Percentiles rank a stretch among this genome's conserved stretches.
These are phyloP conservation scores for Pistacia integerrima DNA, from an alignment of 345 rosid genomes.

Conservation along the genomic window DNA sequence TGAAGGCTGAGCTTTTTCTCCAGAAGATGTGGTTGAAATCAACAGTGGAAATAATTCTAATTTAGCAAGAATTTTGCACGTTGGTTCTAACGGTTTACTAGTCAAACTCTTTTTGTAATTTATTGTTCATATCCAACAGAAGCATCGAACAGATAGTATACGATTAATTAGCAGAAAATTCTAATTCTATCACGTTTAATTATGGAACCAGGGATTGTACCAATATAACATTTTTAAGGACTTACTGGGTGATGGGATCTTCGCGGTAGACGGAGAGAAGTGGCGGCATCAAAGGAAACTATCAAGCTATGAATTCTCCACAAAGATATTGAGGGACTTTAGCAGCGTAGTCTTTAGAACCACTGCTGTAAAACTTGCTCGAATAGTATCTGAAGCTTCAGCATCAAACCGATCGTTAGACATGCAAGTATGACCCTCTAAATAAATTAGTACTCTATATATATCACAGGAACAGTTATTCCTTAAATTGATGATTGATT, in stretches of 20 bases:
- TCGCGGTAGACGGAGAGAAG: constrained; percentile 44
- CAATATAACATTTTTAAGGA: constrained; percentile 17
- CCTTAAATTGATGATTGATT: not conserved
- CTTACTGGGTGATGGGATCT: constrained; percentile 37
- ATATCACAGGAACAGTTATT: not conserved
- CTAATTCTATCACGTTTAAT: too few species aligned
- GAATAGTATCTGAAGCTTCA: constrained; percentile 23
- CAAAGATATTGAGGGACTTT: constrained; percentile 30
- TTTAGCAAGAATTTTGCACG: too few species aligned
- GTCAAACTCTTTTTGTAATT: too few species aligned
- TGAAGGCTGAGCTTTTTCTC: too few species aligned
- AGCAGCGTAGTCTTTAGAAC: constrained; percentile 31
- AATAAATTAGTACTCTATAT: not conserved
- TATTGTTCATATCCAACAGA: too few species aligned
- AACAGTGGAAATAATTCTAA: too few species aligned
- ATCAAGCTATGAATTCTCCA: constrained; percentile 42
- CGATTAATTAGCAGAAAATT: too few species aligned
- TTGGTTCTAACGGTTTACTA: too few species aligned
- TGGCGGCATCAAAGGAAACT: constrained; percentile 43
- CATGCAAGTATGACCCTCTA: constrained; percentile 21
- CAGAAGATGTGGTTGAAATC: too few species aligned
- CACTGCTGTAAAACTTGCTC: constrained; percentile 31
- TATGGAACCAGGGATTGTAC: constrained; percentile 9
- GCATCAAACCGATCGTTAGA: constrained; percentile 24
- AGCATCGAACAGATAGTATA: not conserved